A percentile compares a stretch with the other conserved stretches of the same genome.
phyloP scores from a whole-genome alignment of 345 rosid species.

The Hirschfeldia incana region DNA sequence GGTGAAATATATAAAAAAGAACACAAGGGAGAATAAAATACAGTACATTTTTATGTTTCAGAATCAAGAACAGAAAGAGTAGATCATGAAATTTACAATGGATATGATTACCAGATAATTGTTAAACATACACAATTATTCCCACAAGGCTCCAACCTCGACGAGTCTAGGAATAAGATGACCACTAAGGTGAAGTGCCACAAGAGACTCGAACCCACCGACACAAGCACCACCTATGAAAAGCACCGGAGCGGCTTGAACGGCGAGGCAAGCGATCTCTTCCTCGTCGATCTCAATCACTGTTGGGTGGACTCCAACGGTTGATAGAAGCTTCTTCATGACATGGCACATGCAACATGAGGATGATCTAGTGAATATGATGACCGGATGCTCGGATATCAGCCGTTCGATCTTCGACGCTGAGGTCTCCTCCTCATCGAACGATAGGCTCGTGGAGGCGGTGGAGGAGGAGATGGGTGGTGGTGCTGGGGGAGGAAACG shows the following conservation, averaged over 20 bases:
- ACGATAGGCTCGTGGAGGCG: slow-evolving; percentile 53
- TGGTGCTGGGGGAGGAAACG: slow-evolving; percentile 27
- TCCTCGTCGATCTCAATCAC: slow-evolving; percentile 86
- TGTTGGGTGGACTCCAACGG: slow-evolving; percentile 87
- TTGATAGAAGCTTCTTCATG: slow-evolving; percentile 75
- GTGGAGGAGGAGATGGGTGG: slow-evolving; percentile 37
- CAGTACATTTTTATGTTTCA: neutral
- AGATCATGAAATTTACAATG: slow-evolving; percentile 19
- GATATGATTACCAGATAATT: slow-evolving; percentile 7
- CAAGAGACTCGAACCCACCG: slow-evolving; percentile 92
- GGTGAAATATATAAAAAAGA: neutral
- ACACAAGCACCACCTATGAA: slow-evolving; percentile 84
- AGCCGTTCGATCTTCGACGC: slow-evolving; percentile 73
- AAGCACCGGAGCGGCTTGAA: slow-evolving; percentile 51
- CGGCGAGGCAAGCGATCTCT: slow-evolving; percentile 55
- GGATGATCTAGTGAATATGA: slow-evolving; percentile 75
- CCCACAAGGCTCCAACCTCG: slow-evolving; percentile 75
- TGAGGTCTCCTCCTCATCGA: slow-evolving; percentile 79
- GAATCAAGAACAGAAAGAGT: slow-evolving; percentile 1
- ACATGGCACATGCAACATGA: slow-evolving; percentile 98
- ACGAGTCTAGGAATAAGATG: slow-evolving; percentile 85
- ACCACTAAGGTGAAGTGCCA: slow-evolving; percentile 88
- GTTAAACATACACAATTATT: neutral
- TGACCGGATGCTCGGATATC: slow-evolving; percentile 86
- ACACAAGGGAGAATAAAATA: neutral